Percentiles rank a stretch among this genome's conserved stretches.
These are phyloP conservation scores for Phytophthora agathidicida DNA, from an alignment of 352 stramenopile genomes.

Conservation along the genomic window DNA sequence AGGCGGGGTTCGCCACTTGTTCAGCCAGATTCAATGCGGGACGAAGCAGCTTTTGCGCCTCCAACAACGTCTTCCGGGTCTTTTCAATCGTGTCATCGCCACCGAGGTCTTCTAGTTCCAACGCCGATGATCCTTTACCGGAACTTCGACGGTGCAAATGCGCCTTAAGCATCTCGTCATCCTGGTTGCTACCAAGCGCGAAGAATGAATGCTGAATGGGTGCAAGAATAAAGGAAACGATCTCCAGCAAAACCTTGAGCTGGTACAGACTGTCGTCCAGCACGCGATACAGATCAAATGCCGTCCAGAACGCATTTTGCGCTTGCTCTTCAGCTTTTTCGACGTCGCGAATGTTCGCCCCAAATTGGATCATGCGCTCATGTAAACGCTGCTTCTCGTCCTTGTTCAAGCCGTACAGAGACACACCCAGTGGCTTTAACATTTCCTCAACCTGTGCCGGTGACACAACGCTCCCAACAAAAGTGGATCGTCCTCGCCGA, in stretches of 20 bases:
- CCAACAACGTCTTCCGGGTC: constrained; percentile 61
- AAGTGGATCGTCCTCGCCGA: constrained; percentile 28
- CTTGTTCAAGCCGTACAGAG: constrained; percentile 70
- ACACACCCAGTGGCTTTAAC: constrained; percentile 59
- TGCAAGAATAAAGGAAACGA: constrained; percentile 70
- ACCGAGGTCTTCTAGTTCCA: constrained; percentile 34
- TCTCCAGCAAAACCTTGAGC: constrained; percentile 74
- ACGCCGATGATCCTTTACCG: constrained; percentile 25
- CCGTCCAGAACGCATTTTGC: constrained; percentile 61
- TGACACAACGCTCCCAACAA: constrained; percentile 36
- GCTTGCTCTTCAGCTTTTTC: constrained; percentile 59
- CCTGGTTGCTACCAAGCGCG: constrained; percentile 64
- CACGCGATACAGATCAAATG: constrained; percentile 73
- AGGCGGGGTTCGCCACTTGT: constrained; percentile 61
- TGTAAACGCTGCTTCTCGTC: constrained; percentile 61
- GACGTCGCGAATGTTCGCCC: constrained; percentile 43
- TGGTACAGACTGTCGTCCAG: constrained; percentile 78
- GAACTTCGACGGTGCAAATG: constrained; percentile 39
- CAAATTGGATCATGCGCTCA: constrained; percentile 59
- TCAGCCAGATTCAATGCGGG: constrained; percentile 67
- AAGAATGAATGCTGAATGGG: constrained; percentile 78
- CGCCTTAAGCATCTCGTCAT: constrained; percentile 67
- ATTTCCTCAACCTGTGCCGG: constrained; percentile 56
- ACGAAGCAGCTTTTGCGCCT: constrained; percentile 72
- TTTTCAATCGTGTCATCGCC: constrained; percentile 66